A percentile compares a stretch with the other conserved stretches of the same genome.
phyloP scores from a whole-genome alignment of 805 yeast genomes.

The Priceomyces haplophilus region DNA sequence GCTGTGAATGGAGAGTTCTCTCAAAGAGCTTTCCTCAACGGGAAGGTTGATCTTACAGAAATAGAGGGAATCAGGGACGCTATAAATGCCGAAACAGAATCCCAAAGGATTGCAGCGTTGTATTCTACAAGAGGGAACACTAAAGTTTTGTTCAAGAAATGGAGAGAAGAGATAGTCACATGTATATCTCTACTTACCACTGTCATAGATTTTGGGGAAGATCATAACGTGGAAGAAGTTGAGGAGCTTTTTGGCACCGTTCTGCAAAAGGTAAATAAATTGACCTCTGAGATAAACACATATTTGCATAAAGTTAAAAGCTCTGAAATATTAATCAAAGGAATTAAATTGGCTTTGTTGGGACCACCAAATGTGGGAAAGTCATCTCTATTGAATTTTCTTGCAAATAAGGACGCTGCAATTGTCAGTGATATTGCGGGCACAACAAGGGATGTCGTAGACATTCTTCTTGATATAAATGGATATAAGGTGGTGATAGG shows the following conservation, averaged over 20 bases:
- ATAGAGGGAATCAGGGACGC: slow-evolving; percentile 86
- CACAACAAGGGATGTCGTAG: slow-evolving; percentile 87
- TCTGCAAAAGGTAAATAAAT: slow-evolving; percentile 32
- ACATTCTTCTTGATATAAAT: slow-evolving; percentile 71
- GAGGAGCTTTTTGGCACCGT: slow-evolving; percentile 53
- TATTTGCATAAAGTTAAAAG: slow-evolving; percentile 48
- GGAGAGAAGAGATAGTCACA: slow-evolving; percentile 68
- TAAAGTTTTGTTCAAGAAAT: slow-evolving; percentile 48
- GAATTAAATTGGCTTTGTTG: slow-evolving; percentile 67
- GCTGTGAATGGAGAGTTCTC: slow-evolving; percentile 96
- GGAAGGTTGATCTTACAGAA: slow-evolving; percentile 80
- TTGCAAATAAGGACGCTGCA: slow-evolving; percentile 79
- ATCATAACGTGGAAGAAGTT: slow-evolving; percentile 73
- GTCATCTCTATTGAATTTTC: slow-evolving; percentile 74
- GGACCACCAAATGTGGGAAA: slow-evolving; percentile 98
- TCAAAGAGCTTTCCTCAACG: slow-evolving; percentile 78
- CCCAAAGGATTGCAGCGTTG: slow-evolving; percentile 74
- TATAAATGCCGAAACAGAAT: slow-evolving; percentile 92
- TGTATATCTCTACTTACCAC: slow-evolving; percentile 79
- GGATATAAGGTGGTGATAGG: slow-evolving; percentile 84
- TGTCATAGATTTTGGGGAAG: slow-evolving; percentile 92
- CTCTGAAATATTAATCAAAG: slow-evolving; percentile 64
- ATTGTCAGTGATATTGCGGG: slow-evolving; percentile 92
- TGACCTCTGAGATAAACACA: slow-evolving; percentile 45
- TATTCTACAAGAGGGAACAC: slow-evolving; percentile 70